phyloP scores from a whole-genome alignment of 345 rosid species.

The Bruguiera gymnorhiza region DNA sequence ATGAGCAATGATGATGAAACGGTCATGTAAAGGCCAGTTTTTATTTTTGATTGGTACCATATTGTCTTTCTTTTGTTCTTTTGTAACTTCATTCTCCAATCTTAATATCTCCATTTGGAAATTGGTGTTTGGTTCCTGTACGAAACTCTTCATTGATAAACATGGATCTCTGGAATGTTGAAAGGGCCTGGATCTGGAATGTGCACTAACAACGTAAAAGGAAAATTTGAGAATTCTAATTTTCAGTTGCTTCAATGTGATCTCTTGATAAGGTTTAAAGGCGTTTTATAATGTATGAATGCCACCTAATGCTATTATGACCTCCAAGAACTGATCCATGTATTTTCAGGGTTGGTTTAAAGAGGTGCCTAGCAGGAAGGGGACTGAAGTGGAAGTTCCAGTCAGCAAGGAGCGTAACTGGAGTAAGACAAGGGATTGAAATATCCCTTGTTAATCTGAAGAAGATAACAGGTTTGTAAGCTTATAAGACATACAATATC shows the following conservation, averaged over 20 bases:
- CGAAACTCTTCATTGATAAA: neutral
- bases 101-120: neutral
- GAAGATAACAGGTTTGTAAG: neutral
- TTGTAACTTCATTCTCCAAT: neutral
- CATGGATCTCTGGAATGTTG: neutral
- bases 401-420: neutral
- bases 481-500: too few relatives aligned
- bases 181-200: neutral
- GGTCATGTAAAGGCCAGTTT: too few relatives aligned
- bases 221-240: neutral
- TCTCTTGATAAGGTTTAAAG: neutral
- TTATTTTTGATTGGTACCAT: neutral
- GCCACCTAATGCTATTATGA: neutral
- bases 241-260: neutral
- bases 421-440: neutral
- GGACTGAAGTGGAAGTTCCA: neutral
- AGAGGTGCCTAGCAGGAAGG: neutral
- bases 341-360: neutral
- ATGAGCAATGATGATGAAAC: too few relatives aligned
- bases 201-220: too few relatives aligned
- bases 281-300: neutral
- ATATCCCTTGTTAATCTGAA: neutral
- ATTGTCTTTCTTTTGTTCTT: neutral
- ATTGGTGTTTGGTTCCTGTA: neutral
- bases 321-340: neutral